Base-by-base conservation (phyloP, 768 basidiomycete species). In the Xerocomellus intermedius region DNA sequence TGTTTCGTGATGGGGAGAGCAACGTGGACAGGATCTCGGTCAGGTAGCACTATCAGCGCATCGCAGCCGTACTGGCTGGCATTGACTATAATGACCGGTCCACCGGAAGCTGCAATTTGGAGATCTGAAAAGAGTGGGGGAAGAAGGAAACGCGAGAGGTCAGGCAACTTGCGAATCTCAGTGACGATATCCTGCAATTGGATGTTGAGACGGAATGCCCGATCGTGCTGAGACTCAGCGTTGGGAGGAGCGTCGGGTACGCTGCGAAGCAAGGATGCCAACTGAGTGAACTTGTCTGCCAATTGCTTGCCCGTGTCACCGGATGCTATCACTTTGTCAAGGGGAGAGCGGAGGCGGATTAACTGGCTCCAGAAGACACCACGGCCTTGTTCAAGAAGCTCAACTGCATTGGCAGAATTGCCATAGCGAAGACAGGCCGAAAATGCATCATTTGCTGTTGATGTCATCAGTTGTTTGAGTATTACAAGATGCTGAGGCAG, bases 81-180 rank as follows among this genome's bases (percentile, higher is more conserved):
- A 48, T 74, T 75, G 22, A 76, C 57, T 21, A 77, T 48, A 21
- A 71, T 62, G 10, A 73, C 59, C 2, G 69, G 70, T 9, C 70
- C 71, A 13, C 45, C 55, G 2, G 49, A 42, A 13, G 68, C 63
- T 8, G 59, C 61, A 0, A 26, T 36, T 10, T 54, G 60, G 14
- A 68, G 52, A 17, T 60, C 39, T 0, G 58, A 50, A 26, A 58
- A 55, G 8, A 56, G 48, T 9, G 50, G 48, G 2, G 69, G 67
- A 10, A 47, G 52, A 16, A 74, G 62, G 50, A 71, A 73, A 21
- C 59, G 48, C 12, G 62, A 56, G 53, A 69, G 68, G 7, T 61
- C 63, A 42, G 49, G 46, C 6, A 62, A 30, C 8, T 48, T 30
- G 21, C 63, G 62, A 22, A 69, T 66, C 5, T 64, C 30, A 3